Percentiles rank a stretch among this genome's conserved stretches.
phyloP scores from a whole-genome alignment of 2,329 filamentous ascomycete species.

The Corynespora cassiicola region DNA sequence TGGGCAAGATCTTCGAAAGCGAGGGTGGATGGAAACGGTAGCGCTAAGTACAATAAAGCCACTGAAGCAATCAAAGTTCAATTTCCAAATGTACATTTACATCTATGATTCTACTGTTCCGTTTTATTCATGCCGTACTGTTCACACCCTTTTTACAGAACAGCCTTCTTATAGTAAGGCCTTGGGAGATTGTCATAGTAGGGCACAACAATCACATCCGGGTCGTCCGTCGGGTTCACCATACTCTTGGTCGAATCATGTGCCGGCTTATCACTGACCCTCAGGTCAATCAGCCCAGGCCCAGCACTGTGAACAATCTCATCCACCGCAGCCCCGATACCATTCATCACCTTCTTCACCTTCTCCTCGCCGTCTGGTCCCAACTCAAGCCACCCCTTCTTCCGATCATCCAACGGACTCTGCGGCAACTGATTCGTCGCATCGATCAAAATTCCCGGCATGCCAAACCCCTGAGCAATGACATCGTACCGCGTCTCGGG shows the following conservation, averaged over 20 bases:
- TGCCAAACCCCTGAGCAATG: conserved; percentile 51
- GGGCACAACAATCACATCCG: conserved; percentile 54
- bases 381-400: conserved; percentile 19
- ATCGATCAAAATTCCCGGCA: conserved; percentile 22
- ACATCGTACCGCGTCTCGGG: conserved; percentile 47
- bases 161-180: conserved; percentile 36
- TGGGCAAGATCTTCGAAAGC: conserved; percentile 35
- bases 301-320: conserved; percentile 34
- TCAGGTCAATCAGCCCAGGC: conserved; percentile 49
- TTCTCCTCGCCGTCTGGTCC: conserved; percentile 16
- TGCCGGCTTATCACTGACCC: conserved; percentile 39
- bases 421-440: conserved; percentile 30
- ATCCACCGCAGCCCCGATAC: conserved; percentile 33
- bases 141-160: too few relatives aligned
- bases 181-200: conserved; percentile 57
- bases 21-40: conserved; percentile 41
- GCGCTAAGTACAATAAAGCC: too few relatives aligned
- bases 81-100: too few relatives aligned
- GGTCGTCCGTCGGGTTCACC: conserved; percentile 52
- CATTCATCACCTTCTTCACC: conserved; percentile 27
- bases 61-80: too few relatives aligned
- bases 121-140: too few relatives aligned
- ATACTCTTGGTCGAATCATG: conserved; percentile 47
- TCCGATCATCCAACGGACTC: conserved; percentile 26
- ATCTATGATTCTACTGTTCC: too few relatives aligned